Base-by-base conservation (phyloP, 139 green algal species). In the Ostreobium quekettii region DNA sequence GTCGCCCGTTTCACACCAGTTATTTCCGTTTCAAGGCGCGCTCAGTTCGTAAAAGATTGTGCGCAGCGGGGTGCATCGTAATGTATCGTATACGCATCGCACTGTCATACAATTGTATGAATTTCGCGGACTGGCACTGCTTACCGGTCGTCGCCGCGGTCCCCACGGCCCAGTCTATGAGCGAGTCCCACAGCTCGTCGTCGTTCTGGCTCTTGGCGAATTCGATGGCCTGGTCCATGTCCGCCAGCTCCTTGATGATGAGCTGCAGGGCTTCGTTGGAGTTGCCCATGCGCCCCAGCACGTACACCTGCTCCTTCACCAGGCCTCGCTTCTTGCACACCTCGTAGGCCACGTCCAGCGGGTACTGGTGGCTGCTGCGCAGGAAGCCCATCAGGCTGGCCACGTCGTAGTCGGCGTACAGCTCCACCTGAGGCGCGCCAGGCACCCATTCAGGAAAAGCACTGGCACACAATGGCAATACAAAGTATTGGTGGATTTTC, bases 261-360 rank as follows among this genome's bases (percentile, higher is more conserved):
- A 98, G 75, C 2, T 81, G 72, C 38, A 98, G 82, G 7, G 91
- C 92, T 33, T 80, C 56, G 26, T 72, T 57, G 0, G 77, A 47
- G 56, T 84, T 86, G 60, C 92, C 92, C 91, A 97, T 96, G 66
- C 92, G 82, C 22, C 84, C 86, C 65, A 97, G 77, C 31, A 97
- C 74, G 64, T 83, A 96, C 66, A 97, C 91, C 76, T 88, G 81
- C 78, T 96, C 91, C 30, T 80, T 53, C 26, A 90, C 71, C 38
- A 97, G 69, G 0, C 75, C 77, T 0, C 76, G 65, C 26, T 66
- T 26, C 71, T 87, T 70, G 66, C 90, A 96, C 32, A 92, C 79
- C 56, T 79, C 63, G 32, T 88, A 78, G 22, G 91, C 91, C 0
- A 46, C 56, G 64, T 96, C 93, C 49, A 98, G 77, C 1, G 82